phyloP scores from a whole-genome alignment of 2,329 filamentous ascomycete species.

The Cyphellophora attinorum region DNA sequence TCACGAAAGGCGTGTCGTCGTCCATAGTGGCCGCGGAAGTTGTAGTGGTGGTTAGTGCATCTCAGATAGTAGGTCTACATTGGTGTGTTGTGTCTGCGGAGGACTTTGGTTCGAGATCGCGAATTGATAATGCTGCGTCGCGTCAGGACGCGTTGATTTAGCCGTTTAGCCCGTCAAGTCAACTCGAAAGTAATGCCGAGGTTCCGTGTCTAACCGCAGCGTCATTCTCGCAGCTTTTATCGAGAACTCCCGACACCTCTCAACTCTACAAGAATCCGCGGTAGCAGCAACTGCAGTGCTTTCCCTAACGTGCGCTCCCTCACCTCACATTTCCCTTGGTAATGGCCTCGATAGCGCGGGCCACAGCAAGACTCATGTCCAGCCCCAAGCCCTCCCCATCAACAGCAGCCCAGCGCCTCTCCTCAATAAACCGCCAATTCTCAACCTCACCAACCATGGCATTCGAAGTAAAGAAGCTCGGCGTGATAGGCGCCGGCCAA shows the following conservation, averaged over 20 bases:
- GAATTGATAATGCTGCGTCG: too few relatives aligned
- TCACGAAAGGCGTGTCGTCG: slow-evolving; percentile 32
- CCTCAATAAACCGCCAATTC: slow-evolving; percentile 45
- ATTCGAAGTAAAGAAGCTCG: slow-evolving; percentile 73
- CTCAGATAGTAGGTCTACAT: too few relatives aligned
- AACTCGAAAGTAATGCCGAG: too few relatives aligned
- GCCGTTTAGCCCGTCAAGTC: too few relatives aligned
- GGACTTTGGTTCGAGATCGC: too few relatives aligned
- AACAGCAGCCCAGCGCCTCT: slow-evolving; percentile 26
- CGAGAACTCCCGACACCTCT: too few relatives aligned
- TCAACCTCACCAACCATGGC: slow-evolving; percentile 55
- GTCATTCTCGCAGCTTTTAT: too few relatives aligned
- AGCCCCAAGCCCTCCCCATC: slow-evolving; percentile 22
- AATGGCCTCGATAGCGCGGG: slow-evolving; percentile 13
- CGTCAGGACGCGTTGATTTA: too few relatives aligned
- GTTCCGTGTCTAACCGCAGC: too few relatives aligned
- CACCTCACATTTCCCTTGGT: slow-evolving; percentile 4
- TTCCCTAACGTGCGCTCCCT: not conserved
- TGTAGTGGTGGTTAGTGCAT: too few relatives aligned
- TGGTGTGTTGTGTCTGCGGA: too few relatives aligned
- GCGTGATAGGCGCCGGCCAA: slow-evolving; percentile 89
- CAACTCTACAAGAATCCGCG: too few relatives aligned
- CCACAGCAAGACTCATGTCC: slow-evolving; percentile 26
- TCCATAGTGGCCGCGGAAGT: slow-evolving; percentile 36
- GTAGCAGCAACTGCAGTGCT: not conserved